Conservation (phyloP, 1,139 yeast species). For the Magnusiomyces fungicola region DNA sequence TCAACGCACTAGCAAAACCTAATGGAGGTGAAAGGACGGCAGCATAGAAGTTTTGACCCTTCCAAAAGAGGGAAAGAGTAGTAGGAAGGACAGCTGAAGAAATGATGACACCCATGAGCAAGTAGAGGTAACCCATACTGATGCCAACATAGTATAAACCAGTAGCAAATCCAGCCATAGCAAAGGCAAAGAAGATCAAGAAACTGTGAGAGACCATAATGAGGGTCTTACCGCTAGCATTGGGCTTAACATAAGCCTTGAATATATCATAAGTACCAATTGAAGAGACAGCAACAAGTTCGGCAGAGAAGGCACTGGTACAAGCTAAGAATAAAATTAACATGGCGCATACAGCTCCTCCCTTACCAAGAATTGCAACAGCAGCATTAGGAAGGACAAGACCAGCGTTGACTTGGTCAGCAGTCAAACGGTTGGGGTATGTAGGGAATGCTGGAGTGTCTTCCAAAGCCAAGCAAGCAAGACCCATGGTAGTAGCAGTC, state of each 20-base stretch:
- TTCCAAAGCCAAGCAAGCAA: constrained; percentile 70
- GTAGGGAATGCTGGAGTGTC: constrained; percentile 65
- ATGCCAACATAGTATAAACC: constrained; percentile 78
- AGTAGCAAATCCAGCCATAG: constrained; percentile 74
- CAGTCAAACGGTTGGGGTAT: constrained; percentile 54
- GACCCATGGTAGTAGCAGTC: constrained; percentile 76
- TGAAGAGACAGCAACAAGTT: constrained; percentile 79
- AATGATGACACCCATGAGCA: constrained; percentile 74
- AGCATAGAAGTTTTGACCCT: constrained; percentile 47
- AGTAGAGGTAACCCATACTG: constrained; percentile 79
- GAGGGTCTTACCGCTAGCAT: constrained; percentile 64
- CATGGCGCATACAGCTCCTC: constrained; percentile 78
- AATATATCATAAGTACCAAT: constrained; percentile 79
- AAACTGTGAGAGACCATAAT: constrained; percentile 60
- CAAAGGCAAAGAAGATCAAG: constrained; percentile 57
- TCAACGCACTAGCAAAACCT: constrained; percentile 41
- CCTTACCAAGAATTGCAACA: constrained; percentile 71
- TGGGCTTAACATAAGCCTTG: constrained; percentile 70
- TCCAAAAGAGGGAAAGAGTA: constrained; percentile 62
- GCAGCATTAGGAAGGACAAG: constrained; percentile 83
- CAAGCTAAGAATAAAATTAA: constrained; percentile 76
- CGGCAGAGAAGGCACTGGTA: constrained; percentile 57
- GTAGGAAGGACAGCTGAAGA: constrained; percentile 82
- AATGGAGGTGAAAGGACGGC: constrained; percentile 42
- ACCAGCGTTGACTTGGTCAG: constrained; percentile 71